A percentile compares a stretch with the other conserved stretches of the same genome.
Evolutionary conservation across 2,329 filamentous ascomycete genomes (phyloP).

Genomic region (Fusarium guadeloupense): DNA sequence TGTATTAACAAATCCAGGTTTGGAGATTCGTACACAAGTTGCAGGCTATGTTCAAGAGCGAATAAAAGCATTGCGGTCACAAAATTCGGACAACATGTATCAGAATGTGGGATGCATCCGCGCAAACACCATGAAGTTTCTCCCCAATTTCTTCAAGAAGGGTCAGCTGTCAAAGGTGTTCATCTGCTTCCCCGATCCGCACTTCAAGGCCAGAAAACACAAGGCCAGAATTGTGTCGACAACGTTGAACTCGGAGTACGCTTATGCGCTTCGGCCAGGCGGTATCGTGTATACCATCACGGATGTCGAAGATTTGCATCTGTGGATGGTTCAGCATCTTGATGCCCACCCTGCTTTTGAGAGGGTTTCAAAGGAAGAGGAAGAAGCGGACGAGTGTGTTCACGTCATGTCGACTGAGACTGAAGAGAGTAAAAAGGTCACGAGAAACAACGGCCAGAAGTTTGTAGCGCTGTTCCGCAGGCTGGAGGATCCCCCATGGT

Average conservation of each 20-base stretch:
- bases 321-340: conserved; percentile 93
- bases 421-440: conserved; percentile 97
- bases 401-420: conserved; percentile 82
- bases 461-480: conserved; percentile 90
- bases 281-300: conserved; percentile 96
- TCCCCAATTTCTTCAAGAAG: conserved; percentile 95
- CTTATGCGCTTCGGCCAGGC: conserved; percentile 82
- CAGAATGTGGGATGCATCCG: conserved; percentile 90
- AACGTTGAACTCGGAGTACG: conserved; percentile 91
- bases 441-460: conserved; percentile 88
- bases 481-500: conserved; percentile 82
- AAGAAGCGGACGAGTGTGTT: conserved; percentile 75
- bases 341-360: conserved; percentile 81
- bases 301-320: conserved; percentile 91
- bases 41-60: conserved; percentile 90
- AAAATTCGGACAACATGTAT: conserved; percentile 68
- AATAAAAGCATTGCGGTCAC: conserved; percentile 79
- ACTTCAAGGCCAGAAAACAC: conserved; percentile 97
- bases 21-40: conserved; percentile 93
- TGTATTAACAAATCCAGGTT: conserved; percentile 60
- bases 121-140: conserved; percentile 98
- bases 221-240: conserved; percentile 94
- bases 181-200: conserved; percentile 97
- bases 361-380: conserved; percentile 73
- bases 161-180: conserved; percentile 89